Conservation (phyloP, 495 filamentous ascomycete species). For the Symbiotaphrina buchneri region DNA sequence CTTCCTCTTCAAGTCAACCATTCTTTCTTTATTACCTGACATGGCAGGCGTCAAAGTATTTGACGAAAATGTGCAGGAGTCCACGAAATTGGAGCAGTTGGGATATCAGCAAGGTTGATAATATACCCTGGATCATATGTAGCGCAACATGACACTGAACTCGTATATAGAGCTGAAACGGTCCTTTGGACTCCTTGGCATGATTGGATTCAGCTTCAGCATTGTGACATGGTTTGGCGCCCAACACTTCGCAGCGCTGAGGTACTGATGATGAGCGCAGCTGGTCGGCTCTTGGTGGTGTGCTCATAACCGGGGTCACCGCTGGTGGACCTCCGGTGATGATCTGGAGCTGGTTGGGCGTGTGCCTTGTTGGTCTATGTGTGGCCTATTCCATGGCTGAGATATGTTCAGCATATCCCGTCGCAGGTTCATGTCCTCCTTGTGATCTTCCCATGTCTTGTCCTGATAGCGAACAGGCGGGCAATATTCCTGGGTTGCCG, state of each 20-base stretch:
- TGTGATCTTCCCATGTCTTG: no score
- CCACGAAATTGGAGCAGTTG: no score
- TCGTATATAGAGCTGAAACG: slow-evolving; percentile 24
- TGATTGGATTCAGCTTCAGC: slow-evolving; percentile 35
- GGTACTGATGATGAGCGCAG: slow-evolving; percentile 10
- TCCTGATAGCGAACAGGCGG: no score
- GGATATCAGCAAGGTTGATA: not conserved
- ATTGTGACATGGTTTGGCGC: slow-evolving; percentile 32
- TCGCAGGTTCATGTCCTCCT: no score
- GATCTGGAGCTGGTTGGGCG: slow-evolving; percentile 30
- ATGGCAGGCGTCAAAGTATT: no score
- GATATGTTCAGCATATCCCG: slow-evolving; percentile 30
- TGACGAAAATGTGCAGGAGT: no score
- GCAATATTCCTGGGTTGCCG: slow-evolving; percentile 33
- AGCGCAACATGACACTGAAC: slow-evolving; percentile 1
- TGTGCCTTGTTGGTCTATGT: slow-evolving; percentile 23
- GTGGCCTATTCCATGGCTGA: slow-evolving; percentile 35
- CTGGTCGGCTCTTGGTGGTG: slow-evolving; percentile 31
- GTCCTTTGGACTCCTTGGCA: slow-evolving; percentile 31
- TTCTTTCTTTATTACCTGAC: no score
- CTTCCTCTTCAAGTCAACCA: no score
- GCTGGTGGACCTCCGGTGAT: slow-evolving; percentile 33
- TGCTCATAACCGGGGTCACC: slow-evolving; percentile 30
- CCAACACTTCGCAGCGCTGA: slow-evolving; percentile 2
- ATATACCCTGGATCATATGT: not conserved